Base-by-base conservation (phyloP, 306 rosid genomes). In the Hippophae tibetana region DNA sequence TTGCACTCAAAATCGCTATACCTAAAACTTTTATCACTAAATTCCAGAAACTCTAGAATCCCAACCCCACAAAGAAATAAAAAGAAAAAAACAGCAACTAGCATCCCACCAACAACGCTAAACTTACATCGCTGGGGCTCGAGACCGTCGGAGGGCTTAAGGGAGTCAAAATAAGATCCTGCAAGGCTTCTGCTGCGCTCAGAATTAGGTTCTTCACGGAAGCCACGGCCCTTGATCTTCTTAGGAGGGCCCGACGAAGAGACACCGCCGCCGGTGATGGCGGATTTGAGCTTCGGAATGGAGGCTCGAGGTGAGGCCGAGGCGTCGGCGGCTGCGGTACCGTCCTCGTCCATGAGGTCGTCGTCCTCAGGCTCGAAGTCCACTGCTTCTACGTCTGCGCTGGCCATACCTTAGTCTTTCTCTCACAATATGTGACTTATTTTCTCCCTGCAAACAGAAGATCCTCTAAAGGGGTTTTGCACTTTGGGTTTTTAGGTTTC, bases 271-370 rank as follows among this genome's bases (percentile, higher is more conserved):
- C 82, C 84, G 11, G 97, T 92, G 54, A 92, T 88, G 59, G 99
- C 96, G 40, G 99, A 92, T 79, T 88, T 92, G 76, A 92, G 85
- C 74, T 92, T 92, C 0, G 95, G 99, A 18, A 18, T 18, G 18
- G 18, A 89, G 43, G 89, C 86, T 44, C 73, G 75, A 2, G 98
- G 98, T 46, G 96, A 85, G 5, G 89, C 71, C 0, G 76, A 14
- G 68, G 79, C 84, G 62, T 87, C 96, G 48, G 69, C 87, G 47
- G 79, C 96, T 5, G 72, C 69, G 13, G 86, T 95, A 45, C 76
- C 96, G n/a, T 92, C 99, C 76, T 92, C 99, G 86, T 92, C 99
- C 99, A 92, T 92, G 73, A 92, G 79, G 78, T 92, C 98, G 71
- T 92, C 98, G 5, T 92, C 98, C 76, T 92, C 96, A 6, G 96